Base-by-base conservation (phyloP, 2,329 filamentous ascomycete species). In the Myriosclerotinia scirpicola region DNA sequence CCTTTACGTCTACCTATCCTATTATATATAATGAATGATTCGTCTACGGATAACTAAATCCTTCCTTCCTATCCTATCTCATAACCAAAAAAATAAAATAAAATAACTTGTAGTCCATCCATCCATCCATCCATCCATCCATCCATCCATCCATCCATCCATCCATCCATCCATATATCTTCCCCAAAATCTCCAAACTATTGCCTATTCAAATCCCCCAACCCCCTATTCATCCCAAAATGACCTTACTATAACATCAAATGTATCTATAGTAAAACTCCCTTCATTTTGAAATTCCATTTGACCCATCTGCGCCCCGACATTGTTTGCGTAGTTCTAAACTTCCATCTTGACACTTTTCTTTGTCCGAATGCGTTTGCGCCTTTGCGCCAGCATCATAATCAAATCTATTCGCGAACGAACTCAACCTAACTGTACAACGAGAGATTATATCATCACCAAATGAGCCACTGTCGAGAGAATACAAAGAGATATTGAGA, bases 361-460 rank as follows among this genome's bases (percentile, higher is more conserved):
- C 71, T 69, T 72, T 71, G 72, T 71, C 54, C 64, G 54, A 62
- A 61, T 62, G 66, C 67, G 67, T 71, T 74, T 74, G 73, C 72
- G 66, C 69, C 67, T 70, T 74, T 74, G 73, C 72, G 71, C 71
- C 71, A 68, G 67, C 67, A 66, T 67, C 69, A 63, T 58, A 64
- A 64, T 50, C 42, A 62, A 54, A 56, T 52, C 67, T 26, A n/a
- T 58, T 26, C 59, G 53, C 44, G 38, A 59, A 64, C 69, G 64
- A 69, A 55, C 59, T 42, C 62, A 52, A 60, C 46, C 58, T 66
- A 46, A 38, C 46, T 46, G 53, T 26, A 50, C 56, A 54, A 44
- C 58, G 6, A 46, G 42, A 53, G 36, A 46, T 42, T 63, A 55
- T 65, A 68, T 54, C 60, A 54, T 42, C 54, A 53, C 69, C 72